Base-by-base conservation (phyloP, 1,284 basidiomycete genomes). In the Trametes pubescens region DNA sequence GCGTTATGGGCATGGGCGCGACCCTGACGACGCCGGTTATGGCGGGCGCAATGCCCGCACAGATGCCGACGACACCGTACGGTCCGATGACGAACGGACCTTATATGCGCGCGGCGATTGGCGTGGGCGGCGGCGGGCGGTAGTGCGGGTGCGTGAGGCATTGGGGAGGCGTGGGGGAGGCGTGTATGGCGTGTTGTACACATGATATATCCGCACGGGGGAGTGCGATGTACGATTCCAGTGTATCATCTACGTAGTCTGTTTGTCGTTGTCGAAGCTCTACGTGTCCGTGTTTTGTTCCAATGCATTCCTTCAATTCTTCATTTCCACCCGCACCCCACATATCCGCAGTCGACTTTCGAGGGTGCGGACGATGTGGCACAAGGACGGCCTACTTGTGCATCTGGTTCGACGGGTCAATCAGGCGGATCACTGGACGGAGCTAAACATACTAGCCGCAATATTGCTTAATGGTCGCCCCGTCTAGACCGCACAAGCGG, bases 31-130 rank as follows among this genome's bases (percentile, higher is more conserved):
- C 82, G 37, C 75, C 78, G 3, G 73, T 75, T 49, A 73, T 81
- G 74, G 73, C 74, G 10, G 73, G 73, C 37, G 72, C 75, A 43
- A 72, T 79, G 66, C 68, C 78, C 32, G 71, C 76, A 49, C 78
- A 83, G 44, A 76, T 89, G 69, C 80, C 83, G 8, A 80, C 74
- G 57, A 74, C 83, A 56, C 78, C 83, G 48, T 91, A 90, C 73
- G 84, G 84, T 34, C 82, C 86, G 49, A 82, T 91, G 81, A 75
- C 78, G 18, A 88, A 84, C 71, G 88, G 86, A 29, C 84, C 84
- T 29, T 91, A 86, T 72, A 81, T 90, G 77, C 83, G 89, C 67
- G 81, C 86, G 57, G 75, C 84, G 47, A 83, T 91, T 69, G 87
- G 88, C 2, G 78, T 80, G 11, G 87, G 84, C 43, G 87, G 84